A percentile compares a stretch with the other conserved stretches of the same genome.
Conservation (phyloP, 495 filamentous ascomycete species). For the Xylaria venustula region DNA sequence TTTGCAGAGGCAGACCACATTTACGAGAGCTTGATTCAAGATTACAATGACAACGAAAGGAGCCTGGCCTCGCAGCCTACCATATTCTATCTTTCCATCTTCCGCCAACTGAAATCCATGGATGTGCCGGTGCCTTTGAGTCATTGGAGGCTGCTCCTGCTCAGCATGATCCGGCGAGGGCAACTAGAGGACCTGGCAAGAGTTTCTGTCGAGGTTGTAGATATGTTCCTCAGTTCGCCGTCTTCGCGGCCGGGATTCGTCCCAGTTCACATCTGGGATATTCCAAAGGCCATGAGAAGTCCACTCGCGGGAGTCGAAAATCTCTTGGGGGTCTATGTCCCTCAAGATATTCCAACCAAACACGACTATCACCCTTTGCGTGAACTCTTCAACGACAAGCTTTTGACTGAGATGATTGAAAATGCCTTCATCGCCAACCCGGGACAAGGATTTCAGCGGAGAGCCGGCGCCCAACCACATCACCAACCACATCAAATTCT, state of each 20-base stretch:
- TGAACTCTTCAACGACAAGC: constrained; percentile 27
- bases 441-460: background rate
- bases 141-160: constrained; percentile 28
- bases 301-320: constrained; percentile 20
- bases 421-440: constrained; percentile 23
- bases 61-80: constrained; percentile 10
- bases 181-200: constrained; percentile 31
- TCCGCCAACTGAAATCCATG: constrained; percentile 26
- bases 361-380: constrained; percentile 29
- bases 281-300: constrained; percentile 27
- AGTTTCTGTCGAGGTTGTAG: constrained; percentile 24
- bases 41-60: constrained; percentile 13
- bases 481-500: constrained; percentile 1
- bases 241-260: constrained; percentile 21
- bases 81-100: constrained; percentile 26
- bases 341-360: constrained; percentile 21
- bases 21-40: constrained; percentile 20
- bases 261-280: constrained; percentile 28
- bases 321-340: constrained; percentile 26
- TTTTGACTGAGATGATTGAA: constrained; percentile 28
- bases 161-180: constrained; percentile 27
- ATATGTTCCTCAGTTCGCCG: constrained; percentile 18
- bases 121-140: constrained; percentile 26
- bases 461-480: background rate
- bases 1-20: constrained; percentile 17